Base-by-base conservation (phyloP, 352 stramenopile genomes). In the Pythium dissimile region DNA sequence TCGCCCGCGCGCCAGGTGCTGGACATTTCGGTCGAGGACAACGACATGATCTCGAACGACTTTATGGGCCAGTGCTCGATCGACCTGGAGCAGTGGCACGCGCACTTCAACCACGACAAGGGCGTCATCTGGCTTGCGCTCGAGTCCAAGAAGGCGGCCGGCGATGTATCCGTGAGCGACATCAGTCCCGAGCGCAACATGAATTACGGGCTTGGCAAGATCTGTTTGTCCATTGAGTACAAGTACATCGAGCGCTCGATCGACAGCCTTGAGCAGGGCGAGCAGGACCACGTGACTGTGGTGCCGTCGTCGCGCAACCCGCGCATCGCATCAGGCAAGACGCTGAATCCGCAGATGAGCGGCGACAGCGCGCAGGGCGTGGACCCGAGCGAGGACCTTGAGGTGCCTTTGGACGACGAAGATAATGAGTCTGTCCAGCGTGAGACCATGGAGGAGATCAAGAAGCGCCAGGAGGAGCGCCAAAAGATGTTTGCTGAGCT, bases 401-500 rank as follows among this genome's bases (percentile, higher is more conserved):
- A 58, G 31, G 55, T 49, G 20, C 71, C 59, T 46, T 47, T 66
- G 42, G 55, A 62, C n/a, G 72, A 70, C 41, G 71, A 79, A 28
- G 60, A 75, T 24, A 51, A 61, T 13, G 66, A 76, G n/a, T 67
- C 68, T 15, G 69, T 70, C 6, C 69, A 75, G 27, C 62, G 73
- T 26, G 72, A 88, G 52, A 76, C 69, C 18, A 71, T 79, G 39
- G 69, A 81, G 27, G 70, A 93, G 35, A 71, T 73, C 16, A 84
- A 88, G 43, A 67, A 86, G 61, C 67, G 66, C 13, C 73, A 92
- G 60, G 79, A 80, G 34, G 82, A 94, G 56, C 71, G 84, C 12
- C 68, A 89, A 35, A 84, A 89, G 46, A 88, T 87, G 69, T 56
- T 96, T 23, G 49, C 69, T 5, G 80, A 90, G 59, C 68, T 94